A percentile compares a stretch with the other conserved stretches of the same genome.
These are phyloP conservation scores for Aureobasidium melanogenum DNA, from an alignment of 2,329 filamentous ascomycete species.

Conservation along the genomic window DNA sequence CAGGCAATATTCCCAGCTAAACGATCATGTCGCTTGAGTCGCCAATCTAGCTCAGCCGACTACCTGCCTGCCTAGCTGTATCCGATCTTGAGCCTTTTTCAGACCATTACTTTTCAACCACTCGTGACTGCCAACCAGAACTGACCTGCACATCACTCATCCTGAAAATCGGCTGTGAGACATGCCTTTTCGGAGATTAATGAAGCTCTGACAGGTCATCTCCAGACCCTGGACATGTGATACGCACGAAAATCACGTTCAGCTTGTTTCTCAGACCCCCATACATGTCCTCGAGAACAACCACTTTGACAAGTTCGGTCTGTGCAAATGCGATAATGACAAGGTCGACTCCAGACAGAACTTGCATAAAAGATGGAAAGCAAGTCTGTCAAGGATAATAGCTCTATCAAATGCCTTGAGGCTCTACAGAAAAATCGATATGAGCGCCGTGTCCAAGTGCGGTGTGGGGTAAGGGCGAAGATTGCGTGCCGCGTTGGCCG, in stretches of 20 bases:
- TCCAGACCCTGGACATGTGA: constrained; percentile 2
- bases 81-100: background rate
- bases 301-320: background rate
- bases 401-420: background rate
- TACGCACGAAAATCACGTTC: background rate
- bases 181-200: background rate
- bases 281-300: too few species aligned
- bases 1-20: too few species aligned
- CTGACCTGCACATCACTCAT: too few species aligned
- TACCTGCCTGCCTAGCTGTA: background rate
- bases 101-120: background rate
- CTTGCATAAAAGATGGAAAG: background rate
- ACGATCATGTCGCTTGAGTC: too few species aligned
- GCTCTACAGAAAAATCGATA: background rate
- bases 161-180: background rate
- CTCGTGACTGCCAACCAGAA: background rate
- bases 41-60: background rate
- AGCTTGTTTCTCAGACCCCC: too few species aligned
- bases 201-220: background rate
- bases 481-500: constrained; percentile 2
- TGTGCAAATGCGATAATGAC: background rate
- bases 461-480: background rate
- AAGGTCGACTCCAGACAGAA: background rate
- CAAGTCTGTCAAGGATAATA: background rate
- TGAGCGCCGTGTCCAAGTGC: background rate